These are phyloP conservation scores for Claviceps capensis DNA, from an alignment of 2,329 filamentous ascomycete genomes.

Conservation along the genomic window DNA sequence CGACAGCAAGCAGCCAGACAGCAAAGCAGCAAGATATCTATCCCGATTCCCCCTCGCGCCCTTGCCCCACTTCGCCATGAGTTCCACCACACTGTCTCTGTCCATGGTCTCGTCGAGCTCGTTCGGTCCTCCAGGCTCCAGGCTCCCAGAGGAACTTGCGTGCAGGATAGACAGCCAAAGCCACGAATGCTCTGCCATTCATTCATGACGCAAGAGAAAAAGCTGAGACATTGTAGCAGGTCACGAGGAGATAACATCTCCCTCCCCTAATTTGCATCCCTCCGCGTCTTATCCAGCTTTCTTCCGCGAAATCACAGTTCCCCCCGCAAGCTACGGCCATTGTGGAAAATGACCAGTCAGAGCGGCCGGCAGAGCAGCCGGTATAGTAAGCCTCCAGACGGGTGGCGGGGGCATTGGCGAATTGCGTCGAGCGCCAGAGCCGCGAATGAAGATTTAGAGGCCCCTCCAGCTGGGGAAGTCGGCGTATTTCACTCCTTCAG, in stretches of 20 bases:
- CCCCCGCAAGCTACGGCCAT: neutral
- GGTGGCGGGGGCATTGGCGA: neutral
- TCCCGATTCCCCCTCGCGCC: neutral
- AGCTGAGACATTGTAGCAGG: neutral
- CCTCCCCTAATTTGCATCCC: neutral
- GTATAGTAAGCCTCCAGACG: neutral
- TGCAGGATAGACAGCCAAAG: neutral
- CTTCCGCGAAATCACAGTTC: neutral
- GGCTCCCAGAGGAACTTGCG: neutral
- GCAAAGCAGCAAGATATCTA: neutral
- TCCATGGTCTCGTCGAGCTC: too few species aligned
- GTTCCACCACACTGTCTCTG: conserved; percentile 1
- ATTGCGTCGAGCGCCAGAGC: too few species aligned
- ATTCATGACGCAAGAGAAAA: neutral
- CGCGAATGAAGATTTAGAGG: too few species aligned
- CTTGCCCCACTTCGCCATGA: conserved; percentile 4
- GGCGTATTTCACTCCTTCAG: too few species aligned
- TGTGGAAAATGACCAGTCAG: neutral
- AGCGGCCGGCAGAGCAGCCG: too few species aligned
- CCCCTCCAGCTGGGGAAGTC: too few species aligned
- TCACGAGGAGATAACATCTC: neutral
- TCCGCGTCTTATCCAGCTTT: neutral
- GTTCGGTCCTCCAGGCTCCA: too few species aligned
- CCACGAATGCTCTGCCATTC: neutral
- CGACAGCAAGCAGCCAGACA: neutral